These are phyloP conservation scores for Picea mariana DNA, from an alignment of 83 land plant genomes.

Conservation along the genomic window DNA sequence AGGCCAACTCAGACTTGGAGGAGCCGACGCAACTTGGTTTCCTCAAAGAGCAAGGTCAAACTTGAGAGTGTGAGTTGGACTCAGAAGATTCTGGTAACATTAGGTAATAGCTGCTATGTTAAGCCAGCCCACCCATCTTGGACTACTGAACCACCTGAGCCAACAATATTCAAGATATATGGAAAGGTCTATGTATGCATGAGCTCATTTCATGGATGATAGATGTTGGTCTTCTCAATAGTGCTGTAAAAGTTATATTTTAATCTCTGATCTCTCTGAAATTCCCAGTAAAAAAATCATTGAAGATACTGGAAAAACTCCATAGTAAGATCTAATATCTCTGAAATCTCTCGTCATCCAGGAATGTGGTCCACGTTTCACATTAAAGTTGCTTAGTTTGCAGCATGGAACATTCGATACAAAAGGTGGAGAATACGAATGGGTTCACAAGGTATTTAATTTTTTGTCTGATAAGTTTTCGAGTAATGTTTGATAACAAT, in stretches of 20 bases:
- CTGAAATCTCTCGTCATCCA: constrained; percentile 19
- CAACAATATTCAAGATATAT: background rate
- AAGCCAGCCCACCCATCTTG: too few relatives aligned
- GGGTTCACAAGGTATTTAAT: constrained; percentile 72
- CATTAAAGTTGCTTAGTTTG: constrained; percentile 80
- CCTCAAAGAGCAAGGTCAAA: too few relatives aligned
- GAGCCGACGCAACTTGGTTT: too few relatives aligned
- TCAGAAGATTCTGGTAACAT: too few relatives aligned
- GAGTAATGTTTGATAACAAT: too few relatives aligned
- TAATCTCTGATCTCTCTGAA: background rate
- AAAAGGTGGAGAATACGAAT: constrained; percentile 89
- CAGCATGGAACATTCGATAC: constrained; percentile 96
- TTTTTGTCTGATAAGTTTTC: background rate
- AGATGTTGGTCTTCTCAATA: background rate
- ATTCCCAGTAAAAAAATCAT: background rate
- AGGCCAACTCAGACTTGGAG: too few relatives aligned
- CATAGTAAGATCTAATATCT: background rate
- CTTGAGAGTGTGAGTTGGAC: too few relatives aligned
- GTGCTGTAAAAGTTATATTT: background rate
- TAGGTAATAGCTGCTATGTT: too few relatives aligned
- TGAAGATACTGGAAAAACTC: background rate
- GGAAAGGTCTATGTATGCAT: too few relatives aligned
- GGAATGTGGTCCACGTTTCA: constrained; percentile 98
- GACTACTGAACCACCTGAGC: background rate
- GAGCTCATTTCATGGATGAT: too few relatives aligned